Base-by-base conservation (phyloP, 768 basidiomycete species). In the Crepidotus variabilis region DNA sequence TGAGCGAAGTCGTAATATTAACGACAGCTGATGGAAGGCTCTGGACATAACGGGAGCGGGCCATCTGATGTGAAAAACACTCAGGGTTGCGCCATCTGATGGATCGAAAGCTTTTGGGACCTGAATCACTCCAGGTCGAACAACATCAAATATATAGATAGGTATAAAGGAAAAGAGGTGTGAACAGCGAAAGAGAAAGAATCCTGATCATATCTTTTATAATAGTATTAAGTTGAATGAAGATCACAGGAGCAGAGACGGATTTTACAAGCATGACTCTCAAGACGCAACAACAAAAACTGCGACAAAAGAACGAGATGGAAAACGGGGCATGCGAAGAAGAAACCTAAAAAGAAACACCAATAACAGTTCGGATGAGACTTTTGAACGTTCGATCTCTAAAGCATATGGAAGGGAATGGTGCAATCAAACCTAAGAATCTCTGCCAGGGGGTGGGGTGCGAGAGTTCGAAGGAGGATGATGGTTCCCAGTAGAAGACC, bases 91-190 rank as follows among this genome's bases (percentile, higher is more conserved):
- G 3, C 28, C 28, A 4, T 3, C 28, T 28, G 28, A 28, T 28
- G 28, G 28, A 28, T 8, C 4, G 28, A 28, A 28, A 28, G 28
- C 28, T 4, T 3, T 28, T 28, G 28, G 28, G 28, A 28, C 39
- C 39, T 43, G 39, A 14, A 43, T 11, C 5, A 34, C 9, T n/a
- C n/a, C n/a, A n/a, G n/a, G 20, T 36, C 34, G 32, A 50, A 20
- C 6, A 28, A 46, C 11, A 14, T 34, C 39, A 43, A 24, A 46
- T 39, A 36, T 47, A 51, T 57, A 47, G 50, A 57, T 58, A 58
- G 57, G 52, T 58, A 58, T 54, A 50, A 54, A 34, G 28, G 51
- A 57, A 7, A 28, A 20, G 47, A 49, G 45, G 28, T 28, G 4
- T 28, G 33, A 21, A 49, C n/a, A 20, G 16, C 22, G 39, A 22